Evolutionary conservation across 2,329 filamentous ascomycete species (phyloP).

Genomic region (Xylariaceae sp.): DNA sequence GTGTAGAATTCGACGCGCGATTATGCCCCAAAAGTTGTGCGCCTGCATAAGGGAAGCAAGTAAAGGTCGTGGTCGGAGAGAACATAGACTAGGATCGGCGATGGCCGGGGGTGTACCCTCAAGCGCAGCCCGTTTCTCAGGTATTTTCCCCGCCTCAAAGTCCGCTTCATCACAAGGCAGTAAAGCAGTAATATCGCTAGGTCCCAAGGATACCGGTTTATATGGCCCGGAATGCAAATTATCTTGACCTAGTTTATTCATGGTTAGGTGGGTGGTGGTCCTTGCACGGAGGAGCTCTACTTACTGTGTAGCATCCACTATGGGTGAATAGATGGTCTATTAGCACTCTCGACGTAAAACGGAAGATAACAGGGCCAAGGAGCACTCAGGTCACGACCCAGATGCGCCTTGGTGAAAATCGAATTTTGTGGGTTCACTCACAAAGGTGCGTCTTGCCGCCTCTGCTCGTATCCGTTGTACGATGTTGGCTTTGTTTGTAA

Average conservation of each 20-base stretch:
- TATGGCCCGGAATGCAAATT: constrained; percentile 52
- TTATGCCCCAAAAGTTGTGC: constrained; percentile 51
- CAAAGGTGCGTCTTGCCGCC: constrained; percentile 54
- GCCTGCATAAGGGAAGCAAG: constrained; percentile 54
- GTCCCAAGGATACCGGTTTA: constrained; percentile 48
- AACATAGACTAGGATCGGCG: constrained; percentile 42
- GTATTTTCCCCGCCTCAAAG: constrained; percentile 46
- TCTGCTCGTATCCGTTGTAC: constrained; percentile 48
- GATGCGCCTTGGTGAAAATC: neutral
- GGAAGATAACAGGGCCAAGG: neutral
- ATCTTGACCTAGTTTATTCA: constrained; percentile 42
- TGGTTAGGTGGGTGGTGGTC: constrained; percentile 6
- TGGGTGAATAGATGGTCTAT: neutral
- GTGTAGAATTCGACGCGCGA: constrained; percentile 46
- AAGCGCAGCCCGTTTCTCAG: constrained; percentile 48
- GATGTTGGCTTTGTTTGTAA: constrained; percentile 38
- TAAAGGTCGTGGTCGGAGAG: constrained; percentile 45
- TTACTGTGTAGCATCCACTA: constrained; percentile 56
- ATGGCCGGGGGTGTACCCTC: constrained; percentile 50
- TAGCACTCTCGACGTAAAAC: neutral
- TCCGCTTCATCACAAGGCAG: constrained; percentile 51
- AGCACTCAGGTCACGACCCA: neutral
- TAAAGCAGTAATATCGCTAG: constrained; percentile 51
- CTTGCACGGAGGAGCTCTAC: constrained; percentile 15
- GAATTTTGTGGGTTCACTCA: constrained; percentile 32